Evolutionary conservation across 768 basidiomycete species (phyloP), one percentile per base, ranked within the genome.

Genomic region (Tephrocybe sp.): DNA sequence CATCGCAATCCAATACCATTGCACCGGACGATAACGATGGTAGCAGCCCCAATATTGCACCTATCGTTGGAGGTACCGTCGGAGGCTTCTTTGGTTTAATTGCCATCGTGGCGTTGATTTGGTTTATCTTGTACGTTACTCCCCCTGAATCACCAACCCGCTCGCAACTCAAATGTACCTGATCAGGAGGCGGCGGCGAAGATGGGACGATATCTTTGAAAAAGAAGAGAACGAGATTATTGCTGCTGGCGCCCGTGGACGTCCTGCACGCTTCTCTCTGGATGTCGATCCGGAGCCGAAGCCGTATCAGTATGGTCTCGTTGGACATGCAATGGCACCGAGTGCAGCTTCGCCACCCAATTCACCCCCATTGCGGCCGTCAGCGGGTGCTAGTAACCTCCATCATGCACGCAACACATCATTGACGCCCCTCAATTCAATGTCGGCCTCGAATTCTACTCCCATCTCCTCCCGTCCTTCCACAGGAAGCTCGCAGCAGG

Each of bases 271-370:
- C 38, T 58, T 69, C 46, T 66, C 64, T 13, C 55, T 68, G 22
- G 61, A 68, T 37, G 53, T 62, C 19, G 68, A 69, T 33, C 63
- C 66, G 23, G 72, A 75, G 40, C 80, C 79, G 4, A 75, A 68
- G 59, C 82, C 83, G 19, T 86, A 86, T 58, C 72, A 80, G 56
- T 86, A 86, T 54, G 83, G 82, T 15, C 69, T 79, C 34, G 76
- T 86, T 21, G 84, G 83, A 2, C 75, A 73, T 19, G 67, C 69
- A 2, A 58, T 63, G 60, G 30, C 69, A 56, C 21, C 57, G 61
- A 47, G 57, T 16, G 64, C 69, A 42, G 51, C 53, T 15, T 67
- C 69, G 2, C 72, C 75, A 15, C 73, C 69, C 13, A 57, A 66
- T 40, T 66, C 64, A 2, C 72, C 76, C 3, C 62, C 61, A 4